Evolutionary conservation across 306 rosid species (phyloP), one percentile per base, ranked within the genome.

Genomic region (cucumber (Cucumis sativus)): DNA sequence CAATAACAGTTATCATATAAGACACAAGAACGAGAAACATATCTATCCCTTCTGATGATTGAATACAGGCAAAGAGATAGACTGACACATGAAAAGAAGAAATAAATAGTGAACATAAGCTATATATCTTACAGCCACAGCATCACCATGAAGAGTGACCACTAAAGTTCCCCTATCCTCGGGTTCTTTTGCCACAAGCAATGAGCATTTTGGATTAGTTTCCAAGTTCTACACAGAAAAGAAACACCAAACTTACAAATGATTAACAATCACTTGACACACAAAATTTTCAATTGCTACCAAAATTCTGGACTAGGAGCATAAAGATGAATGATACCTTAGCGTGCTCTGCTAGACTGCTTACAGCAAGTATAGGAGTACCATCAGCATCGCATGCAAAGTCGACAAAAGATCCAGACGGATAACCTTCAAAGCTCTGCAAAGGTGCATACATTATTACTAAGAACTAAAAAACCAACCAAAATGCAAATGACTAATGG

Each of bases 371-470:
- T 86, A 95, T 88, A 69, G 92, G 97, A 85, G 83, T 87, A 70
- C 98, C 98, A 85, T 90, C 84, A 51, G 88, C 88, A 83, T 89
- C 97, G 60, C 90, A 88, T 23, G 96, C 97, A 80, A 89, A 92
- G 86, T 95, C 98, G 81, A 92, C 91, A 89, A 92, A 77, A 60
- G 98, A 90, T 54, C 96, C 98, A 64, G 98, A 91, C 10, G 98
- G 96, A 88, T 92, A 92, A 74, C 93, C 96, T 57, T 87, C 95
- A 45, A 83, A 35, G 78, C 87, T 89, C 98, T 95, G 91, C 82
- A 59, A 21, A 74, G 72, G 23, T 80, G 81, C 40, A 51, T 8
- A 66, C 61, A 55, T 15, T 6, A 18, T 55, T 47, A 77, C 39
- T 30, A 63, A 30, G 8, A 47, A 75, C 25, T 72, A 72, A 28